These are phyloP conservation scores for Ophiocordyceps australis DNA, from an alignment of 2,329 filamentous ascomycete genomes.

Conservation along the genomic window DNA sequence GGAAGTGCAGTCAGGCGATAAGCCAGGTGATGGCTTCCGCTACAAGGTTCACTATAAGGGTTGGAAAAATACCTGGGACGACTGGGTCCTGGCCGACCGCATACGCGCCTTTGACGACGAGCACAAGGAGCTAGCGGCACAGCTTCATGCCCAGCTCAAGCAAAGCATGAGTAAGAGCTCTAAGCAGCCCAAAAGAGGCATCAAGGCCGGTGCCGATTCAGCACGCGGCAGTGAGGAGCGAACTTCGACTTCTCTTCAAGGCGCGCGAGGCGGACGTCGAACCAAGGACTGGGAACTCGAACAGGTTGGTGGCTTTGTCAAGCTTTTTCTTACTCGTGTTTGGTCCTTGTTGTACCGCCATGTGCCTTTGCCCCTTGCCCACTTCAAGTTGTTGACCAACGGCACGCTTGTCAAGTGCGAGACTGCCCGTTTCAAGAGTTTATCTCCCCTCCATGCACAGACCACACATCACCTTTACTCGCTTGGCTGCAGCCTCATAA, in stretches of 20 bases:
- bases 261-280: slow-evolving; percentile 47
- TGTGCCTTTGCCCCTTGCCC: too few relatives aligned
- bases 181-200: slow-evolving; percentile 33
- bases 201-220: slow-evolving; percentile 22
- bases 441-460: too few relatives aligned
- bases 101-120: slow-evolving; percentile 89
- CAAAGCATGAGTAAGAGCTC: slow-evolving; percentile 31
- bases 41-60: slow-evolving; percentile 98
- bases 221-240: slow-evolving; percentile 64
- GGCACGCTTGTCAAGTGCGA: too few relatives aligned
- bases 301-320: slow-evolving; percentile 40
- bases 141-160: slow-evolving; percentile 52
- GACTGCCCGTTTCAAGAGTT: too few relatives aligned
- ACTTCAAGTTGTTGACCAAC: too few relatives aligned
- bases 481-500: too few relatives aligned
- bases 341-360: too few relatives aligned
- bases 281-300: slow-evolving; percentile 70
- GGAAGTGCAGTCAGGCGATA: slow-evolving; percentile 54
- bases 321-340: too few relatives aligned
- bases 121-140: slow-evolving; percentile 73
- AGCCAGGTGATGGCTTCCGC: slow-evolving; percentile 50
- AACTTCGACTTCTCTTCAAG: slow-evolving; percentile 38
- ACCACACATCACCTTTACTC: too few relatives aligned
- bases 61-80: slow-evolving; percentile 99
- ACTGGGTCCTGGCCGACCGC: slow-evolving; percentile 90